Base-by-base conservation (phyloP, 768 basidiomycete species). In the Mycena rebaudengoi region DNA sequence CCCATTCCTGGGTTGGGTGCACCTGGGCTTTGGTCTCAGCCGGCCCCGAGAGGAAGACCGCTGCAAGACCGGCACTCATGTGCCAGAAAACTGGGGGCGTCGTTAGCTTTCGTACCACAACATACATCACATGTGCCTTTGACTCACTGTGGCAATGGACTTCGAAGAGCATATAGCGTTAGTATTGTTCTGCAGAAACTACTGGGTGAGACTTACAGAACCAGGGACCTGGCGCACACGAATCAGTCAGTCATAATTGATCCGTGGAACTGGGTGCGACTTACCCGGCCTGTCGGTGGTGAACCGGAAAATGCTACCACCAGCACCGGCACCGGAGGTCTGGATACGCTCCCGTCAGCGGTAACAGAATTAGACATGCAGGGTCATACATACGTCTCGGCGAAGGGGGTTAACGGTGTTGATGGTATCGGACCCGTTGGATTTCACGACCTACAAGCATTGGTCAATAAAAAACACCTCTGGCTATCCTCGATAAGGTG, bases 251-350 rank as follows among this genome's bases (percentile, higher is more conserved):
- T 13, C 13, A 37, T 32, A 21, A 6, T n/a, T 32, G 1, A 16
- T 20, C 5, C 12, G 21, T 23, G 6, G 7, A 10, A n/a, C n/a
- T n/a, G 20, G 1, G 14, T 10, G 33, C 10, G 4, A 37, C 65
- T 59, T 46, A 58, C 86, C 88, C 0, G 86, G 76, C 71, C 85
- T 87, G 66, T 88, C 83, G 5, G 88, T 87, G 10, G 74, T 69
- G 77, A 87, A 88, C 12, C 87, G 81, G 41, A 90, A 60, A 2
- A 78, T 83, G 14, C 54, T 69, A 6, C 70, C 70, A 3, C 62
- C 66, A 18, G 45, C 29, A 26, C 70, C 71, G 10, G 67, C 55
- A 25, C 51, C 70, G 8, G 66, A 59, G 28, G 66, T 62, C 69
- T 73, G 23, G 14, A 4, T 43, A 0, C 44, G 11, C 39, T 5